A percentile compares a stretch with the other conserved stretches of the same genome.
phyloP scores from a whole-genome alignment of 305 asterid genomes.

The Petunia hybrid region DNA sequence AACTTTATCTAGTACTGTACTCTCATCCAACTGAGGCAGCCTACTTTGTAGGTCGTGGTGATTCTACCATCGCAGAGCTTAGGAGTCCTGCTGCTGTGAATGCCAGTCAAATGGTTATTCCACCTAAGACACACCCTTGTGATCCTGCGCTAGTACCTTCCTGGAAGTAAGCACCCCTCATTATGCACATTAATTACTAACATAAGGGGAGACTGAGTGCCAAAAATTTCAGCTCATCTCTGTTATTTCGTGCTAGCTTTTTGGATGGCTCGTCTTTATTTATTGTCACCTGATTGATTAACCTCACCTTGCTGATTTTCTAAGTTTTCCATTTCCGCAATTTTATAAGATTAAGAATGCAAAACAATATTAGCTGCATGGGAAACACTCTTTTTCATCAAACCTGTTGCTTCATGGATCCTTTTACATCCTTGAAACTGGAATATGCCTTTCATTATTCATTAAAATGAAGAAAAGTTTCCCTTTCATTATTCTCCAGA shows the following conservation, averaged over 20 bases:
- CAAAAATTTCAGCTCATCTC: not conserved
- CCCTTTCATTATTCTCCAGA: not conserved
- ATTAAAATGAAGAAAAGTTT: not conserved
- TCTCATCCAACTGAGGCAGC: not conserved
- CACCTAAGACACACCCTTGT: not conserved
- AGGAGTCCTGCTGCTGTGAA: not conserved
- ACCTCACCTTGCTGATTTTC: not conserved
- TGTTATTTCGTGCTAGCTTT: not conserved
- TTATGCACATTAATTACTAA: not conserved
- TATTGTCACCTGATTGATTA: not conserved
- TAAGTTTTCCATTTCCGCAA: not conserved
- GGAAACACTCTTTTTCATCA: not conserved
- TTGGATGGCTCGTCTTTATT: not conserved
- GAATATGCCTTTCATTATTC: not conserved
- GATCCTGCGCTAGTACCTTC: conserved; percentile 27
- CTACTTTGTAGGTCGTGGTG: conserved; percentile 1
- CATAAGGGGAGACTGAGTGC: not conserved
- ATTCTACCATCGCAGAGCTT: not conserved
- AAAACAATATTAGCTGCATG: not conserved
- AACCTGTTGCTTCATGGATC: not conserved
- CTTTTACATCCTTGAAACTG: not conserved
- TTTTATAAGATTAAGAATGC: not conserved
- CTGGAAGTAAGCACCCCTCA: conserved; percentile 19
- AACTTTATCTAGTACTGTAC: not conserved
- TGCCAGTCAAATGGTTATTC: not conserved